These are phyloP conservation scores for Williopsis jadinii DNA, from an alignment of 1,139 yeast genomes.

Conservation along the genomic window DNA sequence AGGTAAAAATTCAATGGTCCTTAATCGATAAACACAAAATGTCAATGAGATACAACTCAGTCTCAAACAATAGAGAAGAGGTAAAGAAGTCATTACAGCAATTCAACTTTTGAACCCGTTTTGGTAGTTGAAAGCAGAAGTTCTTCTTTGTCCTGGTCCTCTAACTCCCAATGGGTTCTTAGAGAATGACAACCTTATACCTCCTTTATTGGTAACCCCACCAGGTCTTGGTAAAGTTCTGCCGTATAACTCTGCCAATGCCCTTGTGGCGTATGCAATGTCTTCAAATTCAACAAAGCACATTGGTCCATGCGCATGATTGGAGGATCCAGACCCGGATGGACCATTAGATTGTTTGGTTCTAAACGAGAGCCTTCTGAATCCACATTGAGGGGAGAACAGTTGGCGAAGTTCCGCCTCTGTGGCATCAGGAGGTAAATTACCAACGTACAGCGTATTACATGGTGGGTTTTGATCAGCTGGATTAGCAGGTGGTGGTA, in stretches of 20 bases:
- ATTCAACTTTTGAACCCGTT: not conserved
- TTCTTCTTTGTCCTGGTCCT: slow-evolving; percentile 36
- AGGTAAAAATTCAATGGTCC: no score
- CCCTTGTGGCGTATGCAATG: slow-evolving; percentile 87
- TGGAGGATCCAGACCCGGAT: slow-evolving; percentile 44
- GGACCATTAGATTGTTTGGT: slow-evolving; percentile 50
- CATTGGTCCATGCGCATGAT: slow-evolving; percentile 87
- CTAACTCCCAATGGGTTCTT: slow-evolving; percentile 96
- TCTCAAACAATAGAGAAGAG: no score
- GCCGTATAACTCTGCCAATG: slow-evolving; percentile 89
- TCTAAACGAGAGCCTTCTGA: slow-evolving; percentile 84
- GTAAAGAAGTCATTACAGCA: no score
- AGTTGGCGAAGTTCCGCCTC: slow-evolving; percentile 86
- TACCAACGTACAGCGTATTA: slow-evolving; percentile 93
- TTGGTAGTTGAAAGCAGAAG: slow-evolving; percentile 20
- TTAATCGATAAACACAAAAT: no score
- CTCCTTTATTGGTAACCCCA: slow-evolving; percentile 66
- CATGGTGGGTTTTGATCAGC: slow-evolving; percentile 99
- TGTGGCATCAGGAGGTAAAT: slow-evolving; percentile 94
- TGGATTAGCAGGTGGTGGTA: slow-evolving; percentile 96
- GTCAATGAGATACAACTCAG: no score
- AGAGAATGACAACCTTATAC: slow-evolving; percentile 86
- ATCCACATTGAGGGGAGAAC: slow-evolving; percentile 86
- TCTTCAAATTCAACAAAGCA: slow-evolving; percentile 98
- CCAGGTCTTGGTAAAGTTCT: slow-evolving; percentile 66